Evolutionary conservation across 306 rosid genomes (phyloP).

Genomic region (Bauhinia variegata): DNA sequence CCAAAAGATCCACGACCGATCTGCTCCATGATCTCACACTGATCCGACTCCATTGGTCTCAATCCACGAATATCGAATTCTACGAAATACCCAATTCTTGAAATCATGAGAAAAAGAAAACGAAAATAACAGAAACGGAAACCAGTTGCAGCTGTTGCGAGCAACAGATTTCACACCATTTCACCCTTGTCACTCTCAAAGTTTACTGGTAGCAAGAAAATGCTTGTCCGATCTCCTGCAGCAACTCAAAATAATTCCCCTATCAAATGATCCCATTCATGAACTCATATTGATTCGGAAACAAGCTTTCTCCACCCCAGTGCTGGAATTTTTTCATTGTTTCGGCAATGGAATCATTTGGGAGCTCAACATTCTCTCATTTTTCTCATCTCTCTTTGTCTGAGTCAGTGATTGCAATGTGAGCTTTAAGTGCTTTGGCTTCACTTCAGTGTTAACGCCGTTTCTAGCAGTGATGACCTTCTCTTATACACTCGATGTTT

Average conservation of each 20-base stretch:
- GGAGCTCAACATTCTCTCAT: background rate
- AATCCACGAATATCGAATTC: slow-evolving; percentile 29
- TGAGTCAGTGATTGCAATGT: slow-evolving; percentile 6
- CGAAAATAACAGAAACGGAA: slow-evolving; percentile 20
- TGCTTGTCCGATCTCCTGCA: slow-evolving; percentile 17
- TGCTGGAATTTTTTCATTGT: slow-evolving; percentile 22
- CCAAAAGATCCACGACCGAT: slow-evolving; percentile 99
- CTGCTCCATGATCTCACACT: slow-evolving; percentile 99
- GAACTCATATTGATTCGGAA: background rate
- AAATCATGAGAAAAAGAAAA: slow-evolving; percentile 13
- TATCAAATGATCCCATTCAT: background rate
- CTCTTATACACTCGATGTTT: too few species aligned
- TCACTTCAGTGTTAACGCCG: slow-evolving; percentile 31
- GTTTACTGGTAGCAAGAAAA: background rate
- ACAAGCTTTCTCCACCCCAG: background rate
- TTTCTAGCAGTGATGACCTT: too few species aligned
- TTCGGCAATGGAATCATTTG: slow-evolving; percentile 12
- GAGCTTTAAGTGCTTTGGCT: slow-evolving; percentile 4
- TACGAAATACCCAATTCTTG: slow-evolving; percentile 22
- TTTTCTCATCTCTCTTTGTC: background rate
- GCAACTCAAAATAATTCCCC: background rate
- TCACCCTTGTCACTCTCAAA: background rate
- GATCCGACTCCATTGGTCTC: slow-evolving; percentile 90
- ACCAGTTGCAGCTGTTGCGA: background rate
- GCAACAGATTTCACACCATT: background rate